Evolutionary conservation across 148 eudicot genomes (phyloP).

Genomic region (Bassia scoparia): DNA sequence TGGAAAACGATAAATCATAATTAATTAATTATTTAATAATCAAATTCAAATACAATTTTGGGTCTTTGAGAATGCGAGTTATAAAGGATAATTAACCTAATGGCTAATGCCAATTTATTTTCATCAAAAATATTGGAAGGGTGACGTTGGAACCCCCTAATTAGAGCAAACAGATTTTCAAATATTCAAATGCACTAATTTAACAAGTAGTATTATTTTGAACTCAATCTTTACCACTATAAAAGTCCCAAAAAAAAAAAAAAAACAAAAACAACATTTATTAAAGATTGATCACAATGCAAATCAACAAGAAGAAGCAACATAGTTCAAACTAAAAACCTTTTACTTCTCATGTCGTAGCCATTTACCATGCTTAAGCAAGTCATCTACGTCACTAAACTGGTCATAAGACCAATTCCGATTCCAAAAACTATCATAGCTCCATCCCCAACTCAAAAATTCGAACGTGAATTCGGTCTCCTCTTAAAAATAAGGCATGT

Average conservation of each 20-base stretch:
- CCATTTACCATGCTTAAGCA: slow-evolving; percentile 22
- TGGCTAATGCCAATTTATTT: too few relatives aligned
- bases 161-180: slow-evolving; percentile 21
- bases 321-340: slow-evolving; percentile 19
- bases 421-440: background rate
- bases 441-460: background rate
- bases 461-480: background rate
- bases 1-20: too few relatives aligned
- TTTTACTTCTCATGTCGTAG: slow-evolving; percentile 18
- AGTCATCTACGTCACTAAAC: slow-evolving; percentile 2
- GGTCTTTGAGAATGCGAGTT: too few relatives aligned
- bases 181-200: slow-evolving; percentile 9
- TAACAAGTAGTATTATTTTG: background rate
- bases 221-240: background rate
- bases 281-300: slow-evolving; percentile 20
- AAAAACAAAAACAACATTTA: background rate
- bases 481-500: background rate
- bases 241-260: background rate
- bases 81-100: too few relatives aligned
- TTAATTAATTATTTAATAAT: too few relatives aligned
- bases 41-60: too few relatives aligned
- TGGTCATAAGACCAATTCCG: slow-evolving; percentile 13
- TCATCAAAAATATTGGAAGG: background rate
- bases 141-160: slow-evolving; percentile 24
- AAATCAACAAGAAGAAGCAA: slow-evolving; percentile 19